Conservation (phyloP, 2,329 filamentous ascomycete genomes). For the Diaporthe caulivora region DNA sequence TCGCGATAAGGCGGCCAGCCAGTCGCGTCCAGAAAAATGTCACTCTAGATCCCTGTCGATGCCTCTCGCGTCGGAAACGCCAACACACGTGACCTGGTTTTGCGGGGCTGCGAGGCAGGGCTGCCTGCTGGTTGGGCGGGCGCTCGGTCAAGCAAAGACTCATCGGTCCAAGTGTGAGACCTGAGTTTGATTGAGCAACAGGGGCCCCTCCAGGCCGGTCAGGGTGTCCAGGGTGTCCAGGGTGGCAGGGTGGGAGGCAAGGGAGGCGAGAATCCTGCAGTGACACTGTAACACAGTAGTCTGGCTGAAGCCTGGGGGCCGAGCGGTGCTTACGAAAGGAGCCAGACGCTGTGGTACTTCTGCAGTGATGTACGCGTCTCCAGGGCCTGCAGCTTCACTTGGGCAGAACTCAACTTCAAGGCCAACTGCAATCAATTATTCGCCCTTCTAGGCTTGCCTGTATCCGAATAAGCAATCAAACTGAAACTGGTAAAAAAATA, state of each 20-base stretch:
- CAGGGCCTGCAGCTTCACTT: neutral
- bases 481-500: neutral
- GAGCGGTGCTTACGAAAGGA: neutral
- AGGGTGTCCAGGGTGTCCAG: neutral
- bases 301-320: neutral
- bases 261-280: neutral
- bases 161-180: slow-evolving; percentile 37
- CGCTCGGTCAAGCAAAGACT: slow-evolving; percentile 33
- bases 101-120: neutral
- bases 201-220: slow-evolving; percentile 19
- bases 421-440: neutral
- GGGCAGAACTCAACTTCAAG: neutral
- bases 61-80: slow-evolving; percentile 25
- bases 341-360: neutral
- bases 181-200: slow-evolving; percentile 33
- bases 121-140: slow-evolving; percentile 26
- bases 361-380: neutral
- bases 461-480: neutral
- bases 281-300: neutral
- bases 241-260: slow-evolving; percentile 28
- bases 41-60: slow-evolving; percentile 16
- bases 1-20: slow-evolving; percentile 36
- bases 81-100: slow-evolving; percentile 25
- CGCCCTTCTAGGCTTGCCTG: neutral
- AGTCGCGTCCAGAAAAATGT: slow-evolving; percentile 33